phyloP scores from a whole-genome alignment of 495 filamentous ascomycete species.

The Immersiella caudata region DNA sequence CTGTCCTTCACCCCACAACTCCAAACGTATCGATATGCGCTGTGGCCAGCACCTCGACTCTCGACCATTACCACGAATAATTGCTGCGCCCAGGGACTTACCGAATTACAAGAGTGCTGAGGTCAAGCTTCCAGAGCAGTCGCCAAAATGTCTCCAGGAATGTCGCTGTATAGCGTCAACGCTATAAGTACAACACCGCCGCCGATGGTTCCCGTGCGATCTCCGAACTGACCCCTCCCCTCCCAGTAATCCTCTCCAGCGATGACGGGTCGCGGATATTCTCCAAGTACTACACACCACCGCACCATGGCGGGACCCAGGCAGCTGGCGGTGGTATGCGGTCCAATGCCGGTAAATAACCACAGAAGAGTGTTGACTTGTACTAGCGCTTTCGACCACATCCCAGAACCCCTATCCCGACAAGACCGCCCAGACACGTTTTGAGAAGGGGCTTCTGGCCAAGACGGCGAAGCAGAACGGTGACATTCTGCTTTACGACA shows the following conservation, averaged over 20 bases:
- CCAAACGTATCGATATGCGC: constrained; percentile 11
- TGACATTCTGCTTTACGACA: constrained; percentile 96
- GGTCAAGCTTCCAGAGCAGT: not conserved
- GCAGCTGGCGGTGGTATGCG: constrained; percentile 20
- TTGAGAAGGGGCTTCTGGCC: constrained; percentile 92
- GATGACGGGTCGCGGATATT: constrained; percentile 90
- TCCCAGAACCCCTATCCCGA: constrained; percentile 78
- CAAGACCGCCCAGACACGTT: constrained; percentile 87
- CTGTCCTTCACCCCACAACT: constrained; percentile 33
- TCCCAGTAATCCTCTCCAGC: constrained; percentile 62
- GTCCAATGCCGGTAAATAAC: constrained; percentile 14
- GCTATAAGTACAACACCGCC: constrained; percentile 66
- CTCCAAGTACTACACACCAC: constrained; percentile 91
- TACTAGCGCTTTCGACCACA: constrained; percentile 21
- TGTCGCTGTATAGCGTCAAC: constrained; percentile 91
- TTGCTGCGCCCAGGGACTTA: constrained; percentile 19
- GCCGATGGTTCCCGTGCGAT: not conserved
- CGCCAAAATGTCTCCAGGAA: constrained; percentile 51
- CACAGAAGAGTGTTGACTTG: not conserved
- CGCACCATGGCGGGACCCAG: constrained; percentile 66
- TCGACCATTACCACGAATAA: constrained; percentile 5
- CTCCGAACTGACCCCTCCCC: not conserved
- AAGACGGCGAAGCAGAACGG: constrained; percentile 95
- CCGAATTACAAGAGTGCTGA: not conserved
- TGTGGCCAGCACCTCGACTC: constrained; percentile 6